Conservation (phyloP, 1,284 basidiomycete genomes). For the Xerocomus nothofagi region DNA sequence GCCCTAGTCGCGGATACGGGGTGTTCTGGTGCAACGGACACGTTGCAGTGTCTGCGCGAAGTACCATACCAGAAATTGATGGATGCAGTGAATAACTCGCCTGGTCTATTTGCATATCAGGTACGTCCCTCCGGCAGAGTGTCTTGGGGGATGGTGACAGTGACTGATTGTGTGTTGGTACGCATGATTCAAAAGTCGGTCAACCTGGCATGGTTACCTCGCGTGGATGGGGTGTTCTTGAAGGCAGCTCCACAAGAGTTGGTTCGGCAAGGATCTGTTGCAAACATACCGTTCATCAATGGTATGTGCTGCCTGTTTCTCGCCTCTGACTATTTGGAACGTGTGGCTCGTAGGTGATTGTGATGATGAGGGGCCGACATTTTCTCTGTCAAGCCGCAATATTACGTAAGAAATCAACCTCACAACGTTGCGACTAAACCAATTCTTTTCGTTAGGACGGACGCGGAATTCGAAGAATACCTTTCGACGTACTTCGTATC, state of each 20-base stretch:
- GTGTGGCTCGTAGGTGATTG: slow-evolving; percentile 44
- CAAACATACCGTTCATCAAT: slow-evolving; percentile 47
- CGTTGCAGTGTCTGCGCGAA: slow-evolving; percentile 34
- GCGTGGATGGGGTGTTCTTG: slow-evolving; percentile 52
- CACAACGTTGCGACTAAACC: background rate
- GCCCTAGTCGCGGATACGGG: slow-evolving; percentile 22
- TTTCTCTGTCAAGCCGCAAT: slow-evolving; percentile 44
- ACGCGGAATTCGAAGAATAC: background rate
- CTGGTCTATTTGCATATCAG: slow-evolving; percentile 45
- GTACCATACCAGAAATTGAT: slow-evolving; percentile 27
- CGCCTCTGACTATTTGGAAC: slow-evolving; percentile 27
- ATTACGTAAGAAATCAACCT: slow-evolving; percentile 26
- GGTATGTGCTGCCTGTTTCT: slow-evolving; percentile 37
- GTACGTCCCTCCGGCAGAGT: slow-evolving; percentile 25
- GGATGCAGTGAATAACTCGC: slow-evolving; percentile 14
- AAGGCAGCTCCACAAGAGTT: slow-evolving; percentile 42
- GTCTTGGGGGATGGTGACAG: too few species aligned
- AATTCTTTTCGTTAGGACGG: background rate
- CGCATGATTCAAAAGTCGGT: slow-evolving; percentile 41
- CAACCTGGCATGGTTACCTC: slow-evolving; percentile 48
- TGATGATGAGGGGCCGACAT: slow-evolving; percentile 55
- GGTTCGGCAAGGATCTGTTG: slow-evolving; percentile 42
- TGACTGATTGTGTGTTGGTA: background rate
- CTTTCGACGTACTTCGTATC: background rate
- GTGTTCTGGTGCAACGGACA: slow-evolving; percentile 24